Percentiles rank a stretch among this genome's conserved stretches.
These are phyloP conservation scores for Pleurotus tuoliensis DNA, from an alignment of 768 basidiomycete species.

Conservation along the genomic window DNA sequence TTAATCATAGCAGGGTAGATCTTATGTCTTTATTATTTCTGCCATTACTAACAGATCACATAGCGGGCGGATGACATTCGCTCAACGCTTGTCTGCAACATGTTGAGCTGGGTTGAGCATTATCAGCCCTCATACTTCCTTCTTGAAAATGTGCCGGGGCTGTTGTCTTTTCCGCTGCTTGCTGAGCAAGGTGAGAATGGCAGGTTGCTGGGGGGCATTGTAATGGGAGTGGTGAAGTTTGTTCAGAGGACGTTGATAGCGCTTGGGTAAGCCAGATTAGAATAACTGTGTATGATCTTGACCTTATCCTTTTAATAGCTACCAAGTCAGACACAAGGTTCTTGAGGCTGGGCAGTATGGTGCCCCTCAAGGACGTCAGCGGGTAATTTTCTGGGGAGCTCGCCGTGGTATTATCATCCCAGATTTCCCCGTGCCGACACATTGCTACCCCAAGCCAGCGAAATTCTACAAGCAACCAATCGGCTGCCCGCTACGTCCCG, in stretches of 20 bases:
- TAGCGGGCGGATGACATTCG: conserved; percentile 61
- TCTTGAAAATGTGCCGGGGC: conserved; percentile 69
- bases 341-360: conserved; percentile 74
- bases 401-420: conserved; percentile 55
- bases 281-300: background rate
- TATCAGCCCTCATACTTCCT: conserved; percentile 62
- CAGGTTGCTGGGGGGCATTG: conserved; percentile 34
- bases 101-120: conserved; percentile 41
- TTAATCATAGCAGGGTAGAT: conserved; percentile 58
- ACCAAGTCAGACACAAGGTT: conserved; percentile 63
- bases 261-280: conserved; percentile 47
- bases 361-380: conserved; percentile 60
- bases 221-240: conserved; percentile 63
- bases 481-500: conserved; percentile 34
- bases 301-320: conserved; percentile 29
- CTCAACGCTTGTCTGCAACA: conserved; percentile 17
- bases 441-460: conserved; percentile 37
- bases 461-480: conserved; percentile 39
- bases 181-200: conserved; percentile 25
- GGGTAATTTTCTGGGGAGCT: conserved; percentile 70
- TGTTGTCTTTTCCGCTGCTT: conserved; percentile 48
- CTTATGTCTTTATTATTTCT: background rate
- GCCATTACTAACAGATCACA: conserved; percentile 1
- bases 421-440: conserved; percentile 60
- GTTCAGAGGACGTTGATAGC: conserved; percentile 55